Conservation (phyloP, 768 basidiomycete genomes). For the Russula lepida region DNA sequence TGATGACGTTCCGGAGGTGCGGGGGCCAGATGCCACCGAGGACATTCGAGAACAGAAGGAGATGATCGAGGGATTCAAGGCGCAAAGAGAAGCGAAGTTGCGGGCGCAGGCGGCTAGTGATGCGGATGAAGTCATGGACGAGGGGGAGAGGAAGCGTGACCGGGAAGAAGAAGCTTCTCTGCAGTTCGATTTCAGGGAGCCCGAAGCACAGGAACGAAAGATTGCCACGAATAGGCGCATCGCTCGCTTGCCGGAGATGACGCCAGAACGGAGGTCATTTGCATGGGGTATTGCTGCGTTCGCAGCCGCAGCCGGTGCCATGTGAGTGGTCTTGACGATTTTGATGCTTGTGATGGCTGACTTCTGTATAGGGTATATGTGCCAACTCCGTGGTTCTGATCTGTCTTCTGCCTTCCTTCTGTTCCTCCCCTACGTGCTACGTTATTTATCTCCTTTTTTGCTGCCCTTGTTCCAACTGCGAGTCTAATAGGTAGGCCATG, state of each 20-base stretch:
- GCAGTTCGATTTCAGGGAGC: conserved; percentile 61
- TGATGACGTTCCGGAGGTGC: conserved; percentile 43
- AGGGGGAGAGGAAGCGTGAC: conserved; percentile 35
- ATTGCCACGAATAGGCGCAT: conserved; percentile 61
- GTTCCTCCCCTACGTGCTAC: neutral
- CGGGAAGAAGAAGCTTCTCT: conserved; percentile 47
- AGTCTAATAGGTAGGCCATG: conserved; percentile 5
- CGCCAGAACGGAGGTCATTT: conserved; percentile 63
- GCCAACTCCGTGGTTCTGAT: conserved; percentile 51
- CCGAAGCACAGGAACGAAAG: conserved; percentile 46
- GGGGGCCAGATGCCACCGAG: conserved; percentile 52
- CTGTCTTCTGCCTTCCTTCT: neutral
- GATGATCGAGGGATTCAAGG: conserved; percentile 65
- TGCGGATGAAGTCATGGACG: conserved; percentile 19
- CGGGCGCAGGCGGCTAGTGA: conserved; percentile 22
- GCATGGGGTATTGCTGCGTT: conserved; percentile 84
- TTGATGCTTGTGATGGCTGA: neutral
- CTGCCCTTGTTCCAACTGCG: conserved; percentile 1
- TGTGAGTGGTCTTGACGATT: conserved; percentile 43
- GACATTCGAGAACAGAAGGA: conserved; percentile 75
- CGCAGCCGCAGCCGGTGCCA: conserved; percentile 71
- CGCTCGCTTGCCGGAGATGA: conserved; percentile 39
- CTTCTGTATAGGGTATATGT: conserved; percentile 39
- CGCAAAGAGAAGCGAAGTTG: conserved; percentile 41
- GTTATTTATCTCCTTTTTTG: neutral